These are phyloP conservation scores for Leishmania tropica DNA, from an alignment of 208 protist species.

Conservation along the genomic window DNA sequence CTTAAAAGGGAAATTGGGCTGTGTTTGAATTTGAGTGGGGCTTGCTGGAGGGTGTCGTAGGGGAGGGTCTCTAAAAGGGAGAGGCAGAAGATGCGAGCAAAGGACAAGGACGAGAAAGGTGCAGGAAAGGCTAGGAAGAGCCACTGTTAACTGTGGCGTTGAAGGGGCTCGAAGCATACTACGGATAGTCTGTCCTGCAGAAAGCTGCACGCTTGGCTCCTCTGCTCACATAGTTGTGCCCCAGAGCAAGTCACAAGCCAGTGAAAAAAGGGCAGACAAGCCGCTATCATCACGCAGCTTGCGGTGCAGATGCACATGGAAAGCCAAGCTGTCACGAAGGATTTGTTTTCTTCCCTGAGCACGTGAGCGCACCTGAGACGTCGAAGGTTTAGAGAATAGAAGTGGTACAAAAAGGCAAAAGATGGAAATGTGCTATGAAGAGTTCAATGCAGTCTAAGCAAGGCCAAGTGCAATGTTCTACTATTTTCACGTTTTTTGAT, in stretches of 20 bases:
- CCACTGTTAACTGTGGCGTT: neutral
- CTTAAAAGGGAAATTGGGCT: neutral
- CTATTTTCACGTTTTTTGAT: neutral
- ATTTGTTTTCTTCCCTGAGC: neutral
- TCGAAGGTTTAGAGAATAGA: neutral
- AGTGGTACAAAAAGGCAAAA: too few relatives aligned
- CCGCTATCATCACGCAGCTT: too few relatives aligned
- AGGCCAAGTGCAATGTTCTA: neutral
- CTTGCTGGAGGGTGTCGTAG: neutral
- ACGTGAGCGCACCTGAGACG: neutral
- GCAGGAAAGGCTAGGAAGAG: neutral
- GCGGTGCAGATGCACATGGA: neutral
- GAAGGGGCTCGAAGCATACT: neutral
- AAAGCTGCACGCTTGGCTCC: neutral
- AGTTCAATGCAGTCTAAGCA: neutral
- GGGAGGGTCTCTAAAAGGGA: neutral
- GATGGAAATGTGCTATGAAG: neutral
- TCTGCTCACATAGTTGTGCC: neutral
- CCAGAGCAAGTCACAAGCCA: neutral
- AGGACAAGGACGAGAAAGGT: neutral
- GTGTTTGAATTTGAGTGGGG: neutral
- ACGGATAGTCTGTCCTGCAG: neutral
- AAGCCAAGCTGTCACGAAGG: neutral
- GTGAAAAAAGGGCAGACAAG: neutral
- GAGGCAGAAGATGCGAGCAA: neutral